Base-by-base conservation (phyloP, 2,329 filamentous ascomycete genomes). In the Nemania diffusa region DNA sequence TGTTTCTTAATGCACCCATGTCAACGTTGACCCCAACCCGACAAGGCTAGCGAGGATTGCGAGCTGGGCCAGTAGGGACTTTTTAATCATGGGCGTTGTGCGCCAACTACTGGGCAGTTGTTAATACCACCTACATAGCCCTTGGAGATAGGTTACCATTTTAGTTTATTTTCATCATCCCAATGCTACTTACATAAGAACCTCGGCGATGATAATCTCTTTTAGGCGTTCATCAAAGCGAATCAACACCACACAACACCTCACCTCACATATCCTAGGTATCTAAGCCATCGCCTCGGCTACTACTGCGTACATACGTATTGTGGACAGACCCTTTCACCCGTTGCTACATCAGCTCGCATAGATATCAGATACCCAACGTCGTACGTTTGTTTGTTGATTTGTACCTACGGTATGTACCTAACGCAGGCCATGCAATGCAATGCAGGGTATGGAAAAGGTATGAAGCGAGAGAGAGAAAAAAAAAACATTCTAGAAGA, bases 1-100 rank as follows among this genome's bases (percentile, higher is more conserved):
- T 26, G 26, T 9, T 5, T 34, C 56, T 13, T 22, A 8, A 6
- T 22, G 17, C 5, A 46, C 32, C 64, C 48, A 56, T 64, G 64
- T 57, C 44, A 6, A 32, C n/a, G 26, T 51, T 34, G 27, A 64
- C 59, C 44, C 65, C 65, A 56, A 64, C 51, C 53, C 17, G 48
- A 44, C 50, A 67, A 57, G 53, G 59, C 64, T 62, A 34, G 51
- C 20, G 22, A 52, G 58, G 34, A 40, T 42, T 34, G 62, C 34
- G 22, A 50, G 34, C 42, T 55, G 17, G 32, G 56, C 27, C 57
- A 42, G 63, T 58, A 57, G 57, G 63, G 63, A 62, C 57, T 57
- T 65, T 57, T 53, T 57, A 34, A 32, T 37, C 51, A 55, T 55
- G 27, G 44, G 29, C 11, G 51, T 34, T 17, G 44, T 52, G 8